phyloP scores from a whole-genome alignment of 73 alveolate species.

The Durusdinium trenchii region DNA sequence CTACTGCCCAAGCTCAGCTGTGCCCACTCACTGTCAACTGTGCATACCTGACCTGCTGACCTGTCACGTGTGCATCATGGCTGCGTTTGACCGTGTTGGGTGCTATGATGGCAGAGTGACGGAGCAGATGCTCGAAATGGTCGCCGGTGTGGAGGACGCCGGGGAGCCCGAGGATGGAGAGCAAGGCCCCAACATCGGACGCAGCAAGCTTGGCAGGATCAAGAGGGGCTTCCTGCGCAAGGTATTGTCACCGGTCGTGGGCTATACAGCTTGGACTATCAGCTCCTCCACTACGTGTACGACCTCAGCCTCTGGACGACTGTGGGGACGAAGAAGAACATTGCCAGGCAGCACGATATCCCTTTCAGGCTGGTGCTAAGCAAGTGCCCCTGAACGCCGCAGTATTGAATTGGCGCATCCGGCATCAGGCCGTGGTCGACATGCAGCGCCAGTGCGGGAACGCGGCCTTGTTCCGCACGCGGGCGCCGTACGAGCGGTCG shows the following conservation, averaged over 20 bases:
- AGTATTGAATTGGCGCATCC: constrained; percentile 15
- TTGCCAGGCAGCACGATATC: not conserved
- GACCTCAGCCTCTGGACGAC: constrained; percentile 9
- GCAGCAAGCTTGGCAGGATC: constrained; percentile 5
- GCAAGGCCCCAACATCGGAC: too few species aligned
- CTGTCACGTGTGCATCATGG: too few species aligned
- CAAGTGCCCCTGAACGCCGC: not conserved
- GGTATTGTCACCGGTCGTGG: constrained; percentile 24
- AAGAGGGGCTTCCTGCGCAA: not conserved
- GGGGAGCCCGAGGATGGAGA: too few species aligned
- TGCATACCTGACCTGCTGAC: too few species aligned
- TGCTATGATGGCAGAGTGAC: too few species aligned
- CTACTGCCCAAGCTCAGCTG: too few species aligned
- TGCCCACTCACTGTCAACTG: too few species aligned
- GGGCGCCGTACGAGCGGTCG: constrained; percentile 47
- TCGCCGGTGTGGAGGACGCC: too few species aligned
- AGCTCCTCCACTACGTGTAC: not conserved
- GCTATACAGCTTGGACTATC: not conserved
- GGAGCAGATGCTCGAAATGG: too few species aligned
- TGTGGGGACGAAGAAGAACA: constrained; percentile 2
- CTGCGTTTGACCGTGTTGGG: too few species aligned
- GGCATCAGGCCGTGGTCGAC: constrained; percentile 25
- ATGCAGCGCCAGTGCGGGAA: constrained; percentile 30
- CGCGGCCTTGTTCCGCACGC: constrained; percentile 11
- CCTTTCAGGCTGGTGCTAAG: not conserved